Evolutionary conservation across 495 filamentous ascomycete genomes (phyloP), one percentile per base, ranked within the genome.

Genomic region (Penicillium paradoxum): DNA sequence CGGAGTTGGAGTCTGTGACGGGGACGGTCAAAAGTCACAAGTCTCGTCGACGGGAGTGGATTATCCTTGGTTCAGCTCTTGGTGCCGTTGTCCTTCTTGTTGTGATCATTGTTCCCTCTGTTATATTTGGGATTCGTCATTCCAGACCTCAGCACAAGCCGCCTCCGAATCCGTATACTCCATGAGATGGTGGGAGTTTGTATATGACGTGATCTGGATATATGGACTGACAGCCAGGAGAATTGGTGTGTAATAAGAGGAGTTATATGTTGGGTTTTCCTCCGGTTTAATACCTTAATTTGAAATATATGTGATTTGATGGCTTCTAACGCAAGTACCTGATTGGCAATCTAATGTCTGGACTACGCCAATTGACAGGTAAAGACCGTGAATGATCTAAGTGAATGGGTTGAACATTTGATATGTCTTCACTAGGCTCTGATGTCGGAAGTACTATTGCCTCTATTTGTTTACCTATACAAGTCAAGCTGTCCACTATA

Each of bases 61-160:
- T 51, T 27, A 43, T 51, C n/a, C 9, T 30, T 9, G 29, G 49
- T 21, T 41, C 49, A 3, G 39, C 29, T 17, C 14, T 51, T 24
- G 49, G 30, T 6, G 30, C 21, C 24, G 13, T 51, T 43, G 30
- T 51, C 25, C 13, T 51, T 24, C 38, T 51, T 18, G 39, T 42
- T 29, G 49, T 51, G 22, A 43, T 51, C 9, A 51, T 51, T 51
- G 49, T 51, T 25, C 49, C 49, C 24, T 51, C 49, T 13, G 49
- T 17, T 1, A 51, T 51, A 10, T 51, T 42, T 18, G 49, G 49
- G 13, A 51, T 27, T 17, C 38, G 49, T 17, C 25, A 51, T 14
- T 21, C 39, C n/a, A 43, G 32, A 17, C 22, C 49, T 18, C 49
- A 51, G 27, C 11, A 33, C 32, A 34, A 18, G 8, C 9, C n/a